These are phyloP conservation scores for Fusarium abutilonis DNA, from an alignment of 2,329 filamentous ascomycete species.

Conservation along the genomic window DNA sequence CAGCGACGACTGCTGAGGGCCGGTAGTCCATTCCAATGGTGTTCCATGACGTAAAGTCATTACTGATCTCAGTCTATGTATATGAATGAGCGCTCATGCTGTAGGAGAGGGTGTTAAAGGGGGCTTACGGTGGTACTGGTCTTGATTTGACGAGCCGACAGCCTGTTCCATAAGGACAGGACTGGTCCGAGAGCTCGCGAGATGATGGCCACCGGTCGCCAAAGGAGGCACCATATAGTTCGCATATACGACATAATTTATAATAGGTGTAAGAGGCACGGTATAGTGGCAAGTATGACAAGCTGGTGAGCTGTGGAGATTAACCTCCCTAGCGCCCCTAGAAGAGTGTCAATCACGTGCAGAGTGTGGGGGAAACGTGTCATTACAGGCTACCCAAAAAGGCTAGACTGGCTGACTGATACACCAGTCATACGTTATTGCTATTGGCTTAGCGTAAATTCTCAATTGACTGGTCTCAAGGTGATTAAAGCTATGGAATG, in stretches of 20 bases:
- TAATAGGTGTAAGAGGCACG: background rate
- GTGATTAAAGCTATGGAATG: too few relatives aligned
- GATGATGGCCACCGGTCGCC: background rate
- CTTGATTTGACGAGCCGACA: background rate
- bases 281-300: too few relatives aligned
- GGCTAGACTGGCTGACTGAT: too few relatives aligned
- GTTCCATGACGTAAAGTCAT: background rate
- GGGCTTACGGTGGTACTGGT: background rate
- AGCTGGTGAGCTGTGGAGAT: background rate
- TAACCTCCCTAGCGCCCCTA: too few relatives aligned
- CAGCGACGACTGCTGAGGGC: background rate
- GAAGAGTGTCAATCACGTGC: too few relatives aligned
- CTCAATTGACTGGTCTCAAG: too few relatives aligned
- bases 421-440: too few relatives aligned
- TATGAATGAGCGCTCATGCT: background rate
- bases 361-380: too few relatives aligned
- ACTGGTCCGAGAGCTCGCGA: background rate
- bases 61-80: background rate
- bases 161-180: background rate
- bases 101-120: background rate
- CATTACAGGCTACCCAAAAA: too few relatives aligned
- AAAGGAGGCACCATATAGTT: background rate
- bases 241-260: background rate
- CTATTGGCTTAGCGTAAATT: too few relatives aligned
- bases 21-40: slow-evolving; percentile 1